phyloP scores from a whole-genome alignment of 768 basidiomycete genomes.

The Trametes elegans region DNA sequence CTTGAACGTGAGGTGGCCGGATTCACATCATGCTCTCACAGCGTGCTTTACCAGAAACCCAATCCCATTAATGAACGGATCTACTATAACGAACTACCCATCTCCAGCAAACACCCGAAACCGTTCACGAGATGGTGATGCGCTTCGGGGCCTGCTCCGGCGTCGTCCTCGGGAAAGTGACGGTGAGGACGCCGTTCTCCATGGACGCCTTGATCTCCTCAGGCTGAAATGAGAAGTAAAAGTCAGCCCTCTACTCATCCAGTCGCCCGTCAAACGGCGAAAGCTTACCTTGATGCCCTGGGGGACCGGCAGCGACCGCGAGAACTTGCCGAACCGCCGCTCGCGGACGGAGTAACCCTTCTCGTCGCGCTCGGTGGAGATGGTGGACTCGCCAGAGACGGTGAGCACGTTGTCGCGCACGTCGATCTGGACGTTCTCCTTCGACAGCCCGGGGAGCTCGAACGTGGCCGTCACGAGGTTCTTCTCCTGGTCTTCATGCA shows the following conservation, averaged over 20 bases:
- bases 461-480: slow-evolving; percentile 52
- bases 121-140: slow-evolving; percentile 32
- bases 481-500: slow-evolving; percentile 45
- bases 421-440: slow-evolving; percentile 51
- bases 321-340: slow-evolving; percentile 29
- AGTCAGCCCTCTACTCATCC: slow-evolving; percentile 2
- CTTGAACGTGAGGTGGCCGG: too few species aligned
- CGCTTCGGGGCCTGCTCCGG: slow-evolving; percentile 44
- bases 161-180: slow-evolving; percentile 47
- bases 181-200: slow-evolving; percentile 46
- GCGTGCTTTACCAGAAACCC: not conserved
- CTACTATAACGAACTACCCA: not conserved
- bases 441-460: slow-evolving; percentile 53
- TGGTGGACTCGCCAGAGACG: slow-evolving; percentile 46
- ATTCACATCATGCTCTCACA: not conserved
- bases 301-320: slow-evolving; percentile 25
- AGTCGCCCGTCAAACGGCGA: too few species aligned
- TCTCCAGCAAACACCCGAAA: not conserved
- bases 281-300: slow-evolving; percentile 28
- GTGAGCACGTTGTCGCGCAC: slow-evolving; percentile 47
- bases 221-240: slow-evolving; percentile 13
- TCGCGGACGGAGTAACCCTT: slow-evolving; percentile 34
- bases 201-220: slow-evolving; percentile 41
- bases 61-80: not conserved
- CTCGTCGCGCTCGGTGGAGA: slow-evolving; percentile 34